These are phyloP conservation scores for Nothophoma quercina DNA, from an alignment of 2,329 filamentous ascomycete species.

Conservation along the genomic window DNA sequence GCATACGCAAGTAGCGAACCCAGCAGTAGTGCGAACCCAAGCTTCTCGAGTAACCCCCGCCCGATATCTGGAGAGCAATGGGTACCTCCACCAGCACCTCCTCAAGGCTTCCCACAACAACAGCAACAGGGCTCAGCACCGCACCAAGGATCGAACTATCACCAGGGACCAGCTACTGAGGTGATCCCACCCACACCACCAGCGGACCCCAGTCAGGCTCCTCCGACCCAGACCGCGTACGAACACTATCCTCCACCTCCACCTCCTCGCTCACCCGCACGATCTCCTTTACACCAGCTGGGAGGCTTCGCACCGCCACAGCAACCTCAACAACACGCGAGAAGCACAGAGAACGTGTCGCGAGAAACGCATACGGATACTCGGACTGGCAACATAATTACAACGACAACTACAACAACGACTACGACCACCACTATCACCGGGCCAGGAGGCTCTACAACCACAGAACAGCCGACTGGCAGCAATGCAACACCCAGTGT, in stretches of 20 bases:
- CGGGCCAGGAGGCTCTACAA: constrained; percentile 44
- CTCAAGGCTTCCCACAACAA: not conserved
- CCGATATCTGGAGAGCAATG: constrained; percentile 40
- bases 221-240: constrained; percentile 6
- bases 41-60: constrained; percentile 40
- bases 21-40: constrained; percentile 40
- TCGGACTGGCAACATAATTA: constrained; percentile 44
- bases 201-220: constrained; percentile 5
- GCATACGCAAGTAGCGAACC: constrained; percentile 47
- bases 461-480: constrained; percentile 38
- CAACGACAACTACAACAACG: constrained; percentile 47
- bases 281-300: not conserved
- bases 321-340: constrained; percentile 1
- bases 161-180: constrained; percentile 15
- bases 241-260: constrained; percentile 13
- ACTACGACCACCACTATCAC: constrained; percentile 48
- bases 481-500: constrained; percentile 32
- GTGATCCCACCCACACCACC: constrained; percentile 37
- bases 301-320: constrained; percentile 4
- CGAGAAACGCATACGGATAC: constrained; percentile 42
- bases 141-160: too few relatives aligned
- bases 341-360: constrained; percentile 36
- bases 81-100: constrained; percentile 23
- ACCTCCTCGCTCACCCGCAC: constrained; percentile 7
- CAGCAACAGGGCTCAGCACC: not conserved